A percentile compares a stretch with the other conserved stretches of the same genome.
phyloP scores from a whole-genome alignment of 345 rosid species.

The Passiflora organensis region DNA sequence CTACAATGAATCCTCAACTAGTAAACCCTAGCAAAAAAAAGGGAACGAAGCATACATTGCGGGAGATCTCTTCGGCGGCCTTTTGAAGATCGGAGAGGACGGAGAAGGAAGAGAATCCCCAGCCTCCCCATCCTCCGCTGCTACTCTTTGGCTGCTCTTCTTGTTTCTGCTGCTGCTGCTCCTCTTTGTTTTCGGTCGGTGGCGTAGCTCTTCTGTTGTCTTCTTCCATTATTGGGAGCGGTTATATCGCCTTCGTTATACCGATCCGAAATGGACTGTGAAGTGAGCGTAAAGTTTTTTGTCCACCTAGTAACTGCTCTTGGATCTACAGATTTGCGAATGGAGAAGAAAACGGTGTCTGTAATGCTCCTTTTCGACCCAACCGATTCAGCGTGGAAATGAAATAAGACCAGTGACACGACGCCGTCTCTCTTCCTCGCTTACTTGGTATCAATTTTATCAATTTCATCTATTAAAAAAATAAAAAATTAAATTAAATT shows the following conservation, averaged over 20 bases:
- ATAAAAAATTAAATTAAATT: no score
- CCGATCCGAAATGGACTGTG: background rate
- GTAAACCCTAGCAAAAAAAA: background rate
- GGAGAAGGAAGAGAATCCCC: slow-evolving; percentile 81
- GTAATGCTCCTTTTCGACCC: background rate
- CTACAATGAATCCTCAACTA: no score
- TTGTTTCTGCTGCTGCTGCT: background rate
- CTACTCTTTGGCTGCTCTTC: slow-evolving; percentile 6
- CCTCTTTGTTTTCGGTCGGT: background rate
- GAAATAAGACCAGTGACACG: no score
- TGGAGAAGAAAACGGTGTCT: no score
- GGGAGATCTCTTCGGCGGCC: slow-evolving; percentile 91
- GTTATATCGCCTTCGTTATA: background rate
- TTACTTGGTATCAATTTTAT: no score
- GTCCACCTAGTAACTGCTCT: no score
- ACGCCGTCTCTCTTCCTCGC: no score
- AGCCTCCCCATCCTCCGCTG: slow-evolving; percentile 74
- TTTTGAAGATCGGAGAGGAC: slow-evolving; percentile 91
- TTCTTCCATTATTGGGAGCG: slow-evolving; percentile 12
- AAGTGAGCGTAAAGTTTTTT: background rate
- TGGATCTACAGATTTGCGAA: no score
- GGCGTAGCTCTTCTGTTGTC: background rate
- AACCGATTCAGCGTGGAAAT: background rate
- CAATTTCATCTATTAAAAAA: no score
- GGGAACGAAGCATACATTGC: slow-evolving; percentile 44